Conservation (phyloP, 306 rosid species). For the Prunus dulcis region DNA sequence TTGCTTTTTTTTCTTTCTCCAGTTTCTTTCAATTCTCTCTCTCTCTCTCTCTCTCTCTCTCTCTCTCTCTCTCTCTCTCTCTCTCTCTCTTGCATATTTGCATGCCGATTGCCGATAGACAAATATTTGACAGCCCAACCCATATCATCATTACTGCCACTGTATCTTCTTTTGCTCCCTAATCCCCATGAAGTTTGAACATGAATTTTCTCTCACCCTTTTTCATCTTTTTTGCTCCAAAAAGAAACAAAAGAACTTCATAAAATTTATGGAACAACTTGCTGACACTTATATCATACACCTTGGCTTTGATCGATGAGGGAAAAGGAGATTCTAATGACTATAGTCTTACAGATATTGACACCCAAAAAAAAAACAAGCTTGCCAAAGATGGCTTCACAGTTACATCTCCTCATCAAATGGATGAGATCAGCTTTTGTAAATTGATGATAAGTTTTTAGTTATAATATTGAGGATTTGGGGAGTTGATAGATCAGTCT, state of each 20-base stretch:
- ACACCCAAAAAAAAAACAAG: background rate
- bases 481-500: too few species aligned
- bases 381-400: background rate
- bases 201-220: constrained; percentile 22
- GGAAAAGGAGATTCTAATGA: background rate
- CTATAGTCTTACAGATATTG: background rate
- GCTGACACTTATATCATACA: constrained; percentile 23
- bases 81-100: constrained; percentile 28
- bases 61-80: constrained; percentile 23
- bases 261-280: background rate
- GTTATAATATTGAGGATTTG: too few species aligned
- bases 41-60: too few species aligned
- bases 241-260: constrained; percentile 4
- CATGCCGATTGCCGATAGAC: constrained; percentile 42
- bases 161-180: constrained; percentile 44
- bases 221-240: constrained; percentile 9
- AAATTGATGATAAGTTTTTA: background rate
- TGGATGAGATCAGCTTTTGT: background rate
- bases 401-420: background rate
- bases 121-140: constrained; percentile 33
- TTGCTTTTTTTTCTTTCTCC: background rate
- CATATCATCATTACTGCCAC: constrained; percentile 65
- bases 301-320: background rate
- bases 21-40: background rate
- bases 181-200: constrained; percentile 59